These are phyloP conservation scores for Aspergillus sparsus DNA, from an alignment of 495 filamentous ascomycete species.

Conservation along the genomic window DNA sequence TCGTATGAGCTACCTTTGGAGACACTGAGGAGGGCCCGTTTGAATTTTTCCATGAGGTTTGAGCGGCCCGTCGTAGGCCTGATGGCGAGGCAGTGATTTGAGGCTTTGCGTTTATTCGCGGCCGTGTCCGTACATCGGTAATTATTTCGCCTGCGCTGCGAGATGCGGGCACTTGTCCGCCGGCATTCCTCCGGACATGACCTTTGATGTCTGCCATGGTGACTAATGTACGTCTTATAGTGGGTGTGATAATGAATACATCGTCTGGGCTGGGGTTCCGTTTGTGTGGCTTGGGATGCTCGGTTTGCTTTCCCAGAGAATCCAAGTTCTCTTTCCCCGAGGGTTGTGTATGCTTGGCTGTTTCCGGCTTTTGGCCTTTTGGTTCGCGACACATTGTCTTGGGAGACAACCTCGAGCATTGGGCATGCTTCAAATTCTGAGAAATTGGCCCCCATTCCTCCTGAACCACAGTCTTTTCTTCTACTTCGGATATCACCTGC, in stretches of 20 bases:
- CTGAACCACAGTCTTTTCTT: conserved; percentile 28
- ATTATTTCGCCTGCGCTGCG: conserved; percentile 33
- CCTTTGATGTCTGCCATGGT: conserved; percentile 23
- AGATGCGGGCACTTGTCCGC: conserved; percentile 10
- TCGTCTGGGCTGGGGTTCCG: conserved; percentile 33
- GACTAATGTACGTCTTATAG: conserved; percentile 46
- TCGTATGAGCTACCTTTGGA: conserved; percentile 24
- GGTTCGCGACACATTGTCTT: conserved; percentile 35
- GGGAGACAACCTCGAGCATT: conserved; percentile 42
- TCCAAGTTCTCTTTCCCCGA: conserved; percentile 34
- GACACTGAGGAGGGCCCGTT: conserved; percentile 24
- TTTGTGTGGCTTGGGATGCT: conserved; percentile 22
- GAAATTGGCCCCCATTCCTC: conserved; percentile 39
- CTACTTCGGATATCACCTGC: conserved; percentile 18
- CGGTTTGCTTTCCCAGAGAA: conserved; percentile 17
- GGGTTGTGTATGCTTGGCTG: conserved; percentile 23
- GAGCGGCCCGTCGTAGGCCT: conserved; percentile 33
- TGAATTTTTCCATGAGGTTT: conserved; percentile 32
- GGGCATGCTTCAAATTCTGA: conserved; percentile 49
- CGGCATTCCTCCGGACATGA: conserved; percentile 9
- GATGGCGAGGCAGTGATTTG: conserved; percentile 36
- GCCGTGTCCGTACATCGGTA: conserved; percentile 34
- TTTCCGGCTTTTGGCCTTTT: conserved; percentile 27
- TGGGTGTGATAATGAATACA: conserved; percentile 55
- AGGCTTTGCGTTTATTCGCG: conserved; percentile 34